Evolutionary conservation across 352 stramenopile species (phyloP).

Genomic region (Phytophthora uliginosa): DNA sequence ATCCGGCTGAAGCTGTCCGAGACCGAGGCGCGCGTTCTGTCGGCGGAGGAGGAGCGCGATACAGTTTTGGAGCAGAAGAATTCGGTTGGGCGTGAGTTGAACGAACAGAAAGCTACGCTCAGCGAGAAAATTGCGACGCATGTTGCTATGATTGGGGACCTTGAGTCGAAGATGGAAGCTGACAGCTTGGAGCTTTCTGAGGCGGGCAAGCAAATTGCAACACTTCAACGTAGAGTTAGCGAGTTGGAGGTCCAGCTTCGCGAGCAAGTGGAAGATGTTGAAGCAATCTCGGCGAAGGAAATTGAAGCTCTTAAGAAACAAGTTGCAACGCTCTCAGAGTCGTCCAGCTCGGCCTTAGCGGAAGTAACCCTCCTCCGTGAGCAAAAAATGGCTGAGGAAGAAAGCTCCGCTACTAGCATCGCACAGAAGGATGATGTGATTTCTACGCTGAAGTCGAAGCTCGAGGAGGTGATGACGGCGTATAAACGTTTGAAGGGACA

Average conservation of each 20-base stretch:
- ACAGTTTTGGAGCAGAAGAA: neutral
- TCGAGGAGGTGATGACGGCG: constrained; percentile 68
- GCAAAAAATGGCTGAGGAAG: constrained; percentile 17
- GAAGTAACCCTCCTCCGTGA: constrained; percentile 36
- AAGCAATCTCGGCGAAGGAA: constrained; percentile 20
- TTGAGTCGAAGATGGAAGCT: constrained; percentile 20
- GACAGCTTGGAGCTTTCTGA: constrained; percentile 5
- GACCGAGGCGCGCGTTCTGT: constrained; percentile 12
- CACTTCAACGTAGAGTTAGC: constrained; percentile 27
- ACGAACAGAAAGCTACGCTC: constrained; percentile 7
- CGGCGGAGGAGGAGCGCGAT: constrained; percentile 18
- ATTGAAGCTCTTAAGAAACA: constrained; percentile 34
- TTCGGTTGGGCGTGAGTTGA: neutral
- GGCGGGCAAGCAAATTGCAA: constrained; percentile 20
- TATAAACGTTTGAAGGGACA: constrained; percentile 71
- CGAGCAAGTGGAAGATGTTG: constrained; percentile 18
- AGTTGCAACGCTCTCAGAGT: constrained; percentile 29
- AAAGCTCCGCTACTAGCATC: constrained; percentile 19
- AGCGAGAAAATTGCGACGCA: neutral
- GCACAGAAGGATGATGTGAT: constrained; percentile 61
- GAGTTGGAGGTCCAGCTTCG: constrained; percentile 28
- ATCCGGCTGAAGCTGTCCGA: constrained; percentile 21
- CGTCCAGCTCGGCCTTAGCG: constrained; percentile 3
- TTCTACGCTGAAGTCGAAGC: constrained; percentile 60
- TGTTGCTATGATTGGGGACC: neutral